Evolutionary conservation across 164 flowering plant species (phyloP), one percentile per base, ranked within the genome.

Genomic region (Piper betle): DNA sequence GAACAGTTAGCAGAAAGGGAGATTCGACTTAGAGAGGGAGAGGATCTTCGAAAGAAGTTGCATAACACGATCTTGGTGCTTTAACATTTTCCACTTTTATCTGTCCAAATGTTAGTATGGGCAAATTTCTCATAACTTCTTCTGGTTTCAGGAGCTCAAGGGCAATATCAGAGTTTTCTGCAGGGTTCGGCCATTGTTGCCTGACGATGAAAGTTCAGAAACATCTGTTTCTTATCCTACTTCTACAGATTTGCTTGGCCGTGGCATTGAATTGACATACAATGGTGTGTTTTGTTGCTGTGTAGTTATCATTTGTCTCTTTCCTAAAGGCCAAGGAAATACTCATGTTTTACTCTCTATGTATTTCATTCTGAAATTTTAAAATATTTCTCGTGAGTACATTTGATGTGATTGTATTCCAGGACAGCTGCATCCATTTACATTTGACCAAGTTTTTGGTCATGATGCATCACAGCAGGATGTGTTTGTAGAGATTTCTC

Each of bases 151-250:
- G 99, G 99, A 94, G 72, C 68, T 94, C n/a, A 94, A 94, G 70
- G 99, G 99, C 39, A 94, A 94, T 62, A 91, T 94, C 18, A 83
- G 99, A 2, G 99, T 94, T 15, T 94, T 94, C 69, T 94, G 99
- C 68, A 73, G 99, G 78, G 97, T 94, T 3, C 80, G 99, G 5
- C 99, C 99, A 41, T 62, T 85, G 38, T 68, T 90, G 64, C 83
- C 93, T 53, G 95, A 87, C 56, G 97, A 91, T 59, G 77, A 62
- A 13, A 43, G 77, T 61, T 12, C 74, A 18, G 96, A 88, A 57
- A 69, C 67, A 13, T 74, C 75, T 46, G 41, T 91, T 61, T 71
- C 85, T 2, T 94, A 78, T 72, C 99, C 99, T 16, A 72, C 88
- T 46, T 73, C 96, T 42, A 71, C 73, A 15, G 97, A 91, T 71